Evolutionary conservation across 805 yeast species (phyloP), one percentile per base, ranked within the genome.

Genomic region (Scheffersomyces spartinae): DNA sequence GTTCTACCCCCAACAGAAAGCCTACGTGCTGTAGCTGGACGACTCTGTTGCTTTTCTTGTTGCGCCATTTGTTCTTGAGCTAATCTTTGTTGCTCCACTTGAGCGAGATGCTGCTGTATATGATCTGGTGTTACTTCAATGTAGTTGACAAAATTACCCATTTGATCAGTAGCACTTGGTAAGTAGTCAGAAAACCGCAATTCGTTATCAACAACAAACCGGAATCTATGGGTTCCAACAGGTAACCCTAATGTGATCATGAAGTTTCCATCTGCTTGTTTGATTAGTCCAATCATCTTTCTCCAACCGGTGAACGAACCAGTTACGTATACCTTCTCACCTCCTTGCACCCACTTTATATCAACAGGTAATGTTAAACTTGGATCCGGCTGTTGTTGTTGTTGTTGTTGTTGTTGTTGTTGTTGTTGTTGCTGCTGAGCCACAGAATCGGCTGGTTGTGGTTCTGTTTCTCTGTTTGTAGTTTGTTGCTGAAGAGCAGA

Each of bases 271-370:
- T 74, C 72, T 7, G 41, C 61, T 53, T 50, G 70, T 50, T 59
- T 61, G 16, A 66, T 66, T 40, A 91, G 59, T 20, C 94, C 94
- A 44, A 88, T 86, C 97, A 91, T 88, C 53, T 86, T 88, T 38
- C 95, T 65, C 97, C 98, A 91, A 3, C 95, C 95, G 0, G 98
- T 91, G 54, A 88, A 88, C 1, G 96, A 81, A 25, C 98, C 98
- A 18, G 96, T 91, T 9, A 88, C 95, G 49, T 85, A 91, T 2
- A 91, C 97, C 42, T 81, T 81, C 25, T 71, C 71, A 33, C 98
- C 98, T n/a, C 97, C 97, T 51, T 88, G 95, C 10, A 74, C 75
- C 98, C 98, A 88, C 36, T 72, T 73, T 30, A 85, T 78, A 29
- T 78, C 85, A 1, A 84, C 63, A 1, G 74, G 74, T 8, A 59